These are phyloP conservation scores for Dunaliella primolecta DNA, from an alignment of 139 green algal species.

Conservation along the genomic window DNA sequence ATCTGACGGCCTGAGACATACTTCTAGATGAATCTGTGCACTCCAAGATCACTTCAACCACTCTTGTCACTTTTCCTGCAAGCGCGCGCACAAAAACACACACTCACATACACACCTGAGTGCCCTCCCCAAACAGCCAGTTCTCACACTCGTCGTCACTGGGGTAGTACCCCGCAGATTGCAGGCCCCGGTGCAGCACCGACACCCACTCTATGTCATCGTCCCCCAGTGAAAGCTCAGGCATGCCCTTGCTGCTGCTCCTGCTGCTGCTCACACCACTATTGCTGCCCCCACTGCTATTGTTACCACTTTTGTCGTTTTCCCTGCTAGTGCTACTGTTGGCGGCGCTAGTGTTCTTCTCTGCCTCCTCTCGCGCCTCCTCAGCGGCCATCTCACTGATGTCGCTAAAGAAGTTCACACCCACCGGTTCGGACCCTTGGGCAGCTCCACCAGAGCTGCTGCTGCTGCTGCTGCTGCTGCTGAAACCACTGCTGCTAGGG, in stretches of 20 bases:
- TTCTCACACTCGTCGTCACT: conserved; percentile 32
- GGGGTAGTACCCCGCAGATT: conserved; percentile 57
- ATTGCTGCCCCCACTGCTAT: not conserved
- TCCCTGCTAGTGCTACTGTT: not conserved
- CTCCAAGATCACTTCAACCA: no score
- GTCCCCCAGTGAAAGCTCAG: conserved; percentile 52
- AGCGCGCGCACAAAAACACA: no score
- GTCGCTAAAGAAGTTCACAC: not conserved
- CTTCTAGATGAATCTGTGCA: no score
- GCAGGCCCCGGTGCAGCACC: conserved; percentile 58
- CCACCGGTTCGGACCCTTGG: not conserved
- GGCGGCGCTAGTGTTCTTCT: not conserved
- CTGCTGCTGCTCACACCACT: conserved; percentile 22
- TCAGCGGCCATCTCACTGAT: not conserved
- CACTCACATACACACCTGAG: conserved; percentile 14
- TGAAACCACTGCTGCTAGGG: not conserved
- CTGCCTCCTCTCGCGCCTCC: not conserved
- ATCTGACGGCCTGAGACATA: no score
- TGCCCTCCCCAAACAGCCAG: conserved; percentile 48
- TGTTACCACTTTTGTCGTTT: not conserved
- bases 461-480: not conserved
- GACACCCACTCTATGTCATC: conserved; percentile 83
- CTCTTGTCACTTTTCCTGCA: no score
- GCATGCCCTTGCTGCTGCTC: conserved; percentile 24
- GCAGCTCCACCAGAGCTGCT: not conserved